Evolutionary conservation across 768 basidiomycete species (phyloP).

Genomic region (Gelatoporia subvermispora): DNA sequence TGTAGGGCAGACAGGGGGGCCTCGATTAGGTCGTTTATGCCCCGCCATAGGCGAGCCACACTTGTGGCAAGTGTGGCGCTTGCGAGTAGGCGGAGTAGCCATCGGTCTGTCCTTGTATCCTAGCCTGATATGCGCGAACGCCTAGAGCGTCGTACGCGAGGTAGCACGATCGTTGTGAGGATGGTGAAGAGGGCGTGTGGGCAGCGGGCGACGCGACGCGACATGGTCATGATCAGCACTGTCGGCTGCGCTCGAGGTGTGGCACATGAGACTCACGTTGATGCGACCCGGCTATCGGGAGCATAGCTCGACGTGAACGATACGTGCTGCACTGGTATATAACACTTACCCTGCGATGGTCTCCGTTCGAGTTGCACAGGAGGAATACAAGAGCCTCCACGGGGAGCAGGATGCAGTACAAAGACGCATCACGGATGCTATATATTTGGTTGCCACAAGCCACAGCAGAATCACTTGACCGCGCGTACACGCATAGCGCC

Average conservation of each 20-base stretch:
- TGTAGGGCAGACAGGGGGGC: conserved; percentile 27
- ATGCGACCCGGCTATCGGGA: no score
- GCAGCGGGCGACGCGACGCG: not conserved
- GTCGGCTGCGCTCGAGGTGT: not conserved
- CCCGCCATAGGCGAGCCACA: conserved; percentile 35
- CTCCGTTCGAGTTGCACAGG: no score
- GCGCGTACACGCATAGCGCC: no score
- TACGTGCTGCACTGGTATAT: no score
- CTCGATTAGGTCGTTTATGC: conserved; percentile 29
- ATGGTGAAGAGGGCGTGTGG: not conserved
- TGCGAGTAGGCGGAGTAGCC: conserved; percentile 23
- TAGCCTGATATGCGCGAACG: not conserved
- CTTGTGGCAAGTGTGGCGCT: conserved; percentile 28
- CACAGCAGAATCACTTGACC: no score
- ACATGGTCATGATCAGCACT: not conserved
- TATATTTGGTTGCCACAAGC: no score
- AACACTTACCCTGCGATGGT: no score
- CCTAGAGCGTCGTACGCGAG: no score
- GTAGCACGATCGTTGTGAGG: not conserved
- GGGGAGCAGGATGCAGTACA: no score
- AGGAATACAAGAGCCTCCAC: no score
- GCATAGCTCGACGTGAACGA: no score
- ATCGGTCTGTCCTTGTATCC: not conserved
- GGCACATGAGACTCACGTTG: not conserved
- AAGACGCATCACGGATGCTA: no score